These are phyloP conservation scores for Carex scoparia DNA, from an alignment of 176 grass and related monocot species.

Conservation along the genomic window DNA sequence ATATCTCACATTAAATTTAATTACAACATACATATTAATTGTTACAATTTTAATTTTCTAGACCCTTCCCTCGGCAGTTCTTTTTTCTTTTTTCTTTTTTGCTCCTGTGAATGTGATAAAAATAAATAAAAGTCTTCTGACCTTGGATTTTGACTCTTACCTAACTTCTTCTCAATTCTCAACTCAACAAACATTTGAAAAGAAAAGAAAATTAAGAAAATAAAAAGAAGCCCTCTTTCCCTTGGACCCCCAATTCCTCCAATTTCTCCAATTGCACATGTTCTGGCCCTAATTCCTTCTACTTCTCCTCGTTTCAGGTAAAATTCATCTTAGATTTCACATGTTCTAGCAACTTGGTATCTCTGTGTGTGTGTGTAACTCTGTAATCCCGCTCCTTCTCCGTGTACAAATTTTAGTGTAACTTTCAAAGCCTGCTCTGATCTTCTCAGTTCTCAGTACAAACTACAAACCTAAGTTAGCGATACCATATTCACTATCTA, in stretches of 20 bases:
- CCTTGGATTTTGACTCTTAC: not conserved
- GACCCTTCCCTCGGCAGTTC: not conserved
- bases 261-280: not conserved
- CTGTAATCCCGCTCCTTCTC: not conserved
- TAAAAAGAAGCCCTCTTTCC: not conserved
- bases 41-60: not conserved
- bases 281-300: not conserved
- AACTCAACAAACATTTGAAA: not conserved
- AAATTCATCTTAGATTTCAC: not conserved
- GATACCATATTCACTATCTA: not conserved
- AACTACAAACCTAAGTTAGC: not conserved
- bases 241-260: not conserved
- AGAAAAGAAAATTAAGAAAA: not conserved
- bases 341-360: not conserved
- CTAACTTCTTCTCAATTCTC: not conserved
- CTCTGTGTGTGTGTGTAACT: too few species aligned
- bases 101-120: not conserved
- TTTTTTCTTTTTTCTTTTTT: too few species aligned
- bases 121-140: not conserved
- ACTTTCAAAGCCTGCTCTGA: not conserved
- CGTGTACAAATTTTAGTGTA: not conserved
- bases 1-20: too few species aligned
- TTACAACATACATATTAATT: too few species aligned
- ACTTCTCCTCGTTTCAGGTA: slow-evolving; percentile 6
- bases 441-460: not conserved